phyloP scores from a whole-genome alignment of 2,329 filamentous ascomycete species.

The Colletotrichum euphorbiae region DNA sequence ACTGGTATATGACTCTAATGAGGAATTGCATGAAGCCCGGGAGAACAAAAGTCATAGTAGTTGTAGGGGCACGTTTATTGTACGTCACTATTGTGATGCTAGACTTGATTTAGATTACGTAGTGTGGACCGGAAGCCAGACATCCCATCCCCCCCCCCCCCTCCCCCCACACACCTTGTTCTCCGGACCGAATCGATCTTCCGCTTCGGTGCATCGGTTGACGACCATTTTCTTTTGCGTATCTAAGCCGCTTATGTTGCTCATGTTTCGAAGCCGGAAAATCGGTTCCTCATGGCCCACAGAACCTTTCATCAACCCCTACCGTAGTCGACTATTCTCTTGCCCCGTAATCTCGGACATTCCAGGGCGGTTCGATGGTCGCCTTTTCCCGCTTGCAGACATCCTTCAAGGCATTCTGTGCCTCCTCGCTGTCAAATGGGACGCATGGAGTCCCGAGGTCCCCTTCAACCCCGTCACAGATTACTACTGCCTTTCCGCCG shows the following conservation, averaged over 20 bases:
- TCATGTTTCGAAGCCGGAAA: too few relatives aligned
- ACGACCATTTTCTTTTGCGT: too few relatives aligned
- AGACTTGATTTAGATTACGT: not conserved
- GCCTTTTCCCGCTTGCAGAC: slow-evolving; percentile 47
- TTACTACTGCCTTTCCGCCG: slow-evolving; percentile 55
- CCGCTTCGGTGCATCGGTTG: too few relatives aligned
- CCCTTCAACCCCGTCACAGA: slow-evolving; percentile 61
- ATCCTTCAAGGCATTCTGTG: slow-evolving; percentile 46
- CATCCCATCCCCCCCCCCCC: too few relatives aligned
- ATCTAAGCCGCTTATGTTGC: too few relatives aligned
- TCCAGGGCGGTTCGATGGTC: slow-evolving; percentile 37
- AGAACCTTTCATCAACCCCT: too few relatives aligned
- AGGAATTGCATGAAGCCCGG: too few relatives aligned
- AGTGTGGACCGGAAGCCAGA: not conserved
- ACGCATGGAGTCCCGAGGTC: slow-evolving; percentile 51
- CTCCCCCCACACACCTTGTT: too few relatives aligned
- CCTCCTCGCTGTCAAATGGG: slow-evolving; percentile 49
- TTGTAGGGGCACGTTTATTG: not conserved
- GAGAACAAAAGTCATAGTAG: not conserved
- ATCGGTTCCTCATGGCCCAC: too few relatives aligned
- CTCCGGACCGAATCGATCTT: too few relatives aligned
- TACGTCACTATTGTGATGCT: slow-evolving; percentile 7
- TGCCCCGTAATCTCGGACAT: slow-evolving; percentile 21
- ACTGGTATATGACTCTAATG: not conserved
- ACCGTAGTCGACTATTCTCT: not conserved